Evolutionary conservation across 2,329 filamentous ascomycete genomes (phyloP), one percentile per base, ranked within the genome.

Genomic region (Trichoderma afroharzianum): DNA sequence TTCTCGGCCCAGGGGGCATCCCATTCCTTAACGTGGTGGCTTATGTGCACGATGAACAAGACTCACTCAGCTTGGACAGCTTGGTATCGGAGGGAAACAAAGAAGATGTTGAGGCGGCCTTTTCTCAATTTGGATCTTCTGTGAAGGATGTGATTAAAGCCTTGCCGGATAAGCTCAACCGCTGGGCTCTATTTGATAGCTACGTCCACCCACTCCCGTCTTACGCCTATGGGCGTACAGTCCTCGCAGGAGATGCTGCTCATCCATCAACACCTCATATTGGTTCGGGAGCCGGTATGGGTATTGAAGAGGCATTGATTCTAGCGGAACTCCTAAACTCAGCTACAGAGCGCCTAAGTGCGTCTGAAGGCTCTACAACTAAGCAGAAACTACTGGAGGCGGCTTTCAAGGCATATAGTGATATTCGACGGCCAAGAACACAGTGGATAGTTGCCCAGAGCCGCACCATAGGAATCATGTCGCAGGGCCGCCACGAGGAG

Each of bases 181-280:
- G 32, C 6, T 74, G 73, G 74, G 72, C 74, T 14, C 63, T 74
- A 6, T 74, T 73, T 53, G 73, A 75, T 61, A 61, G 71, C 18
- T 62, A 50, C 18, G 39, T 4, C 15, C 39, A 43, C 3, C 39
- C 39, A 9, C 39, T 43, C 7, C 18, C 39, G 18, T 43, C 39
- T 7, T 43, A 43, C n/a, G 39, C 39, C 15, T 43, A 43, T 43
- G 39, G 39, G 39, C 18, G 39, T 9, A 43, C 39, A 1, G 39
- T 43, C 39, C 30, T 78, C 12, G 69, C 73, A 1, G 76, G 76
- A 33, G 76, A 78, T 63, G 76, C 76, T 4, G 76, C 76, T 2
- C 76, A 78, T 67, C 75, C 76, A 2, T 71, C 73, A n/a, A 76
- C 74, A 1, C 77, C 77, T 0, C 74, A 77, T 62, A 75, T 77